Percentiles rank a stretch among this genome's conserved stretches.
phyloP scores from a whole-genome alignment of 139 green algal genomes.

The Coelastrella sp. region DNA sequence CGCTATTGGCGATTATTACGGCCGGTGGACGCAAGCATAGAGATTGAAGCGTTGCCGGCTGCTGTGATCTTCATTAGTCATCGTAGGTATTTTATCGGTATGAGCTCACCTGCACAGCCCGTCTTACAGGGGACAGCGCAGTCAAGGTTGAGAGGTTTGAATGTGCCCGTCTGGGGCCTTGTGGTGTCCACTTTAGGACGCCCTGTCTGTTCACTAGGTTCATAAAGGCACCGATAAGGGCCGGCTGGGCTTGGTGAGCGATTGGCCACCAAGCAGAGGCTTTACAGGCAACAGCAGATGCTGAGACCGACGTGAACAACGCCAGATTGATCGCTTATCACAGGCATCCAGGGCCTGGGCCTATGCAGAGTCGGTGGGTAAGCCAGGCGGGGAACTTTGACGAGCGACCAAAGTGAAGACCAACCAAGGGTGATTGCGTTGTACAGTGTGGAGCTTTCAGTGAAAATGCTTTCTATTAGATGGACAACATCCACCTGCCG shows the following conservation, averaged over 20 bases:
- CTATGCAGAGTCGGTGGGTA: not conserved
- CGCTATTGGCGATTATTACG: too few species aligned
- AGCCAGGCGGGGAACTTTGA: too few species aligned
- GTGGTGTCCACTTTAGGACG: not conserved
- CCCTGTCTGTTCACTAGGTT: not conserved
- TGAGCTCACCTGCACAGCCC: not conserved
- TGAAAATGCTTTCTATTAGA: too few species aligned
- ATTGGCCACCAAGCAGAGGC: not conserved
- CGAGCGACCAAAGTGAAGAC: too few species aligned
- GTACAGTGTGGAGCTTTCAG: too few species aligned
- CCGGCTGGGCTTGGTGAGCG: not conserved
- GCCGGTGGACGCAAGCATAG: too few species aligned
- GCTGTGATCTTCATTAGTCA: not conserved
- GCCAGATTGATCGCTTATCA: not conserved
- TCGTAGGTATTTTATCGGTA: not conserved
- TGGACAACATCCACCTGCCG: too few species aligned
- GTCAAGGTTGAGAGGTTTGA: not conserved
- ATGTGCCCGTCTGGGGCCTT: not conserved
- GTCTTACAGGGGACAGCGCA: not conserved
- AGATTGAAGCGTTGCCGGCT: too few species aligned
- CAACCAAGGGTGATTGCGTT: too few species aligned
- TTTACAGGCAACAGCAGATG: not conserved
- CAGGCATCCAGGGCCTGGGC: not conserved
- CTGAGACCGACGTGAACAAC: not conserved
- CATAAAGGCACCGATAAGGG: not conserved